A percentile compares a stretch with the other conserved stretches of the same genome.
Conservation (phyloP, 352 stramenopile genomes). For the Globisporangium radiosum region DNA sequence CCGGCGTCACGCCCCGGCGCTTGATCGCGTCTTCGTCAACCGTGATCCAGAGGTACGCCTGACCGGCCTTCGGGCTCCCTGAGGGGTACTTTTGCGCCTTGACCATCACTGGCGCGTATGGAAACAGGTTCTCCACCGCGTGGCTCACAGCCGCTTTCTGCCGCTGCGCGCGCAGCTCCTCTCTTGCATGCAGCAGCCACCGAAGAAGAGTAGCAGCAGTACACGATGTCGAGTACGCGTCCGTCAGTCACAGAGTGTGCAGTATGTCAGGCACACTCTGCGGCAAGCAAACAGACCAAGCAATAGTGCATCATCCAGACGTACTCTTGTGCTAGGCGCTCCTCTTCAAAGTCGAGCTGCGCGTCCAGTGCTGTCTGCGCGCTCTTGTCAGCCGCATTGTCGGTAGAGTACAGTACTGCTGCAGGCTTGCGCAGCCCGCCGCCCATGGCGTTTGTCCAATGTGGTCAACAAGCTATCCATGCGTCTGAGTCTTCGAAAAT, state of each 20-base stretch:
- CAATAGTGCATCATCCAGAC: not conserved
- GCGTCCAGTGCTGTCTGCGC: slow-evolving; percentile 21
- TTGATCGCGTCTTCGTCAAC: slow-evolving; percentile 67
- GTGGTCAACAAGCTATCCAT: not conserved
- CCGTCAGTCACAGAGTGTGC: too few species aligned
- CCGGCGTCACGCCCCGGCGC: slow-evolving; percentile 23
- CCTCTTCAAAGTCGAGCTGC: slow-evolving; percentile 50
- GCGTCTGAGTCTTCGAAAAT: too few species aligned
- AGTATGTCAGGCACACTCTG: not conserved
- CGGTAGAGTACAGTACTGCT: slow-evolving; percentile 9
- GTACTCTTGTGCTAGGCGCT: slow-evolving; percentile 49
- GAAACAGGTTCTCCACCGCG: slow-evolving; percentile 73
- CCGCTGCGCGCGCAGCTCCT: slow-evolving; percentile 34
- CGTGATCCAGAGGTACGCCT: slow-evolving; percentile 73
- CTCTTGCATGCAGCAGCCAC: slow-evolving; percentile 15
- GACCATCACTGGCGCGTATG: slow-evolving; percentile 69
- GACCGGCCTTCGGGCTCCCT: slow-evolving; percentile 42
- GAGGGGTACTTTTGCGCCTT: slow-evolving; percentile 66
- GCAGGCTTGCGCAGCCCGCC: slow-evolving; percentile 32
- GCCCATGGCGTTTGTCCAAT: slow-evolving; percentile 28
- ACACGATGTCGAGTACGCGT: not conserved
- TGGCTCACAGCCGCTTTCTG: slow-evolving; percentile 53
- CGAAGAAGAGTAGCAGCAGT: not conserved
- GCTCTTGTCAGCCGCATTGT: slow-evolving; percentile 18
- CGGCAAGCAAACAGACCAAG: not conserved